Percentiles rank a stretch among this genome's conserved stretches.
These are phyloP conservation scores for Zygoascus hellenicus DNA, from an alignment of 1,139 yeast genomes.

Conservation along the genomic window DNA sequence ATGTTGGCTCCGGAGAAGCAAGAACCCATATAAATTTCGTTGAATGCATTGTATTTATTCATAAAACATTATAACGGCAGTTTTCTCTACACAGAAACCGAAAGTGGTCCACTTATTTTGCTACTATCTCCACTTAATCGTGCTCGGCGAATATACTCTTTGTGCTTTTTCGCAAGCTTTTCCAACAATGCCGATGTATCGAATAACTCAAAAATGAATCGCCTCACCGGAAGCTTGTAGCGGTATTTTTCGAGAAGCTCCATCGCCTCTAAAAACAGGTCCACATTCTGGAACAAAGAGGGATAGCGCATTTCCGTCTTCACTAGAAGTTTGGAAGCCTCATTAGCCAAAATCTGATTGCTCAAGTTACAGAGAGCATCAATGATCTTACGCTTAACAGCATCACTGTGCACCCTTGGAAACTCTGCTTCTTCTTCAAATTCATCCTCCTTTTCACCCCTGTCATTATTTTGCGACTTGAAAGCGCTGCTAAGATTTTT, in stretches of 20 bases:
- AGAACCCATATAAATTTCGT: not conserved
- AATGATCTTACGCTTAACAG: conserved; percentile 45
- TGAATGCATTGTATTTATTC: not conserved
- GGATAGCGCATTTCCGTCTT: conserved; percentile 51
- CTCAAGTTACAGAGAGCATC: conserved; percentile 57
- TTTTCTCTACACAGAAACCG: too few species aligned
- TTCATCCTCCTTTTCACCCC: conserved; percentile 10
- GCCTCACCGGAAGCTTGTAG: conserved; percentile 57
- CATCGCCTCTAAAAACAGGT: conserved; percentile 55
- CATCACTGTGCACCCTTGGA: conserved; percentile 32
- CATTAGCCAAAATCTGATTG: conserved; percentile 56
- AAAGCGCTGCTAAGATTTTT: conserved; percentile 13
- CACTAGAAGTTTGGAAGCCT: conserved; percentile 58
- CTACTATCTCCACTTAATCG: conserved; percentile 14
- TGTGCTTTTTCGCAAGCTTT: conserved; percentile 26
- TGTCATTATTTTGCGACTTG: not conserved
- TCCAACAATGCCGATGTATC: conserved; percentile 55
- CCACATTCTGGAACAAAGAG: conserved; percentile 51
- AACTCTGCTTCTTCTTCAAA: conserved; percentile 23
- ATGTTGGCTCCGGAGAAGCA: too few species aligned
- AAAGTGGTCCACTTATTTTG: not conserved
- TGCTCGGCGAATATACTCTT: conserved; percentile 22
- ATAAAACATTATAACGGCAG: too few species aligned
- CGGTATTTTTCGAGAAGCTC: conserved; percentile 60
- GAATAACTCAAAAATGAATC: conserved; percentile 65